Conservation (phyloP, 306 rosid species). For the Trifolium dubium region DNA sequence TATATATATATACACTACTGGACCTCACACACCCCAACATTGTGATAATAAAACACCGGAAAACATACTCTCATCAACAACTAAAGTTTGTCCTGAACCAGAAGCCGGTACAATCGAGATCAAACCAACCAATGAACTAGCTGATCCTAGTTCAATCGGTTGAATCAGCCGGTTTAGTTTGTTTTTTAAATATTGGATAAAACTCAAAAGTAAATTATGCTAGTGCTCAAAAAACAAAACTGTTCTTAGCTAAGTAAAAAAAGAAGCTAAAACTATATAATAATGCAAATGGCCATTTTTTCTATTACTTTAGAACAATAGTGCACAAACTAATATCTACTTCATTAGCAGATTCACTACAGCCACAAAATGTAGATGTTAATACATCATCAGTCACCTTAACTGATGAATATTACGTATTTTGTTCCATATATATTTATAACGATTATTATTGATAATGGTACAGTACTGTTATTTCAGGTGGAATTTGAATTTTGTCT, state of each 20-base stretch:
- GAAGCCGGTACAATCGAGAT: no score
- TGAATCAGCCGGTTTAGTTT: no score
- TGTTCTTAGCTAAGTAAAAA: neutral
- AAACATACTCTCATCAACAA: neutral
- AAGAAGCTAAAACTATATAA: neutral
- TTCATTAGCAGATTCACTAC: constrained; percentile 20
- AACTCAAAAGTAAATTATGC: no score
- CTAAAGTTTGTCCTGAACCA: neutral
- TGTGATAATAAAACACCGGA: neutral
- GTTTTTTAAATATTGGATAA: no score
- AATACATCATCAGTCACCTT: constrained; percentile 46
- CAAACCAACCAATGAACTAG: no score
- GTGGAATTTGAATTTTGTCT: no score
- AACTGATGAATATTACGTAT: constrained; percentile 34
- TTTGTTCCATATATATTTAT: no score
- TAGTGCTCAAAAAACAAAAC: neutral
- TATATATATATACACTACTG: constrained; percentile 32
- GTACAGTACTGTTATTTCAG: no score
- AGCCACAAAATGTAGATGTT: constrained; percentile 40
- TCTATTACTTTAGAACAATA: constrained; percentile 32
- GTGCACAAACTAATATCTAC: constrained; percentile 25
- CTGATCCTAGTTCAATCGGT: no score
- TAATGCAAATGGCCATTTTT: constrained; percentile 29
- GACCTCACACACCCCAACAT: constrained; percentile 45
- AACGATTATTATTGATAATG: no score